These are phyloP conservation scores for Lipomyces kockii DNA, from an alignment of 805 yeast species.

Conservation along the genomic window DNA sequence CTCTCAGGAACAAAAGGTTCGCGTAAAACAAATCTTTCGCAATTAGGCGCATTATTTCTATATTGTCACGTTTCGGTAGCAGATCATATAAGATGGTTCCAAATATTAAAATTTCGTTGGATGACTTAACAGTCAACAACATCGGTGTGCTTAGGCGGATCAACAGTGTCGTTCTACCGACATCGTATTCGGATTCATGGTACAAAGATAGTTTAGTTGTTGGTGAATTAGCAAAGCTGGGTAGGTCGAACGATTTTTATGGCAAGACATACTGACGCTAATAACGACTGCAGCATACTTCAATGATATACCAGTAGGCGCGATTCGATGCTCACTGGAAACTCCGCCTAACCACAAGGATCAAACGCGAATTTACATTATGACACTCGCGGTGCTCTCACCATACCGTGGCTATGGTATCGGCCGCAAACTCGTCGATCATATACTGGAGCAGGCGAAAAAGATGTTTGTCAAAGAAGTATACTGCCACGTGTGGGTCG, in stretches of 20 bases:
- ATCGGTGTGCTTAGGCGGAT: constrained; percentile 62
- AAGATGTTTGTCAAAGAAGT: constrained; percentile 58
- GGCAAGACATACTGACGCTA: constrained; percentile 6
- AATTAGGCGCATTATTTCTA: not conserved
- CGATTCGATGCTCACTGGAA: constrained; percentile 59
- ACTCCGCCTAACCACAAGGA: constrained; percentile 28
- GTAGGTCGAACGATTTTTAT: constrained; percentile 26
- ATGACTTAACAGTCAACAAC: constrained; percentile 46
- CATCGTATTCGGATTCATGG: constrained; percentile 57
- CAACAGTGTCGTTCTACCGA: constrained; percentile 58
- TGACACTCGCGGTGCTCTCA: constrained; percentile 68
- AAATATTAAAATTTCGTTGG: constrained; percentile 16
- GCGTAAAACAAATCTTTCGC: not conserved
- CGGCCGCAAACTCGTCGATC: constrained; percentile 62
- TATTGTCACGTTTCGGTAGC: not conserved
- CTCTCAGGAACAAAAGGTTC: too few relatives aligned
- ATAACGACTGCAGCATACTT: constrained; percentile 54
- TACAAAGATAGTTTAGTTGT: constrained; percentile 54
- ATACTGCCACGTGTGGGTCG: constrained; percentile 58
- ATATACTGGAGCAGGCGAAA: constrained; percentile 61
- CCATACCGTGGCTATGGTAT: constrained; percentile 66
- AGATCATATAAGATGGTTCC: constrained; percentile 11
- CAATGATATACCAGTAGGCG: constrained; percentile 82
- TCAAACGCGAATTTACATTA: constrained; percentile 60
- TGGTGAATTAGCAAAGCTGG: constrained; percentile 59